Evolutionary conservation across 2,329 filamentous ascomycete genomes (phyloP), one percentile per base, ranked within the genome.

Genomic region (Pseudogymnoascus sp.): DNA sequence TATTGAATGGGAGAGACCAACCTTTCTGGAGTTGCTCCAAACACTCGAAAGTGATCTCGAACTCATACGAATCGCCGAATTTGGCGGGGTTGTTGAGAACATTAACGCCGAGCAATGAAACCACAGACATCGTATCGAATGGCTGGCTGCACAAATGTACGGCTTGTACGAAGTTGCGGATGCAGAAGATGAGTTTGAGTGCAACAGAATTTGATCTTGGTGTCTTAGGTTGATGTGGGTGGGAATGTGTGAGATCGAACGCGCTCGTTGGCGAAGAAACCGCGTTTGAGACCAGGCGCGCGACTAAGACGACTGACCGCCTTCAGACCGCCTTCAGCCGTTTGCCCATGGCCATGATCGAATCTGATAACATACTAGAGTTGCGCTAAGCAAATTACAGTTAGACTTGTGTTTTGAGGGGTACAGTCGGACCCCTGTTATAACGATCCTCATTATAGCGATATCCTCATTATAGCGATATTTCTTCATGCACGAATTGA

Each of bases 31-130:
- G 85, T 70, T 89, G 86, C 80, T 99, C 95, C 23, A 98, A 86
- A 74, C 95, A 98, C 79, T 99, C 95, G 68, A 99, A 99, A 16
- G 95, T 99, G 76, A 99, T 98, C 79, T 99, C 93, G 71, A 99
- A 96, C 77, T 95, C 88, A 77, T 99, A 99, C 63, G 92, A 87
- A 76, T 93, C 90, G 72, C 87, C 89, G 80, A 99, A 98, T 71
- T 90, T 87, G 73, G 95, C 93, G 73, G 95, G 95, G 81, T 99
- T 99, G 85, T 99, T 98, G 76, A 92, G 83, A 71, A 99, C 90
- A 78, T 95, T 90, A 73, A 99, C 95, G 74, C 93, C 93, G 70
- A 99, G 86, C 66, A 99, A 87, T 71, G 93, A 96, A 68, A 99
- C 93, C 75, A 97, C 90, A 75, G 95, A 97, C 95, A 97, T 97